Conservation (phyloP, 768 basidiomycete species). For the Coprinopsis cinerea region DNA sequence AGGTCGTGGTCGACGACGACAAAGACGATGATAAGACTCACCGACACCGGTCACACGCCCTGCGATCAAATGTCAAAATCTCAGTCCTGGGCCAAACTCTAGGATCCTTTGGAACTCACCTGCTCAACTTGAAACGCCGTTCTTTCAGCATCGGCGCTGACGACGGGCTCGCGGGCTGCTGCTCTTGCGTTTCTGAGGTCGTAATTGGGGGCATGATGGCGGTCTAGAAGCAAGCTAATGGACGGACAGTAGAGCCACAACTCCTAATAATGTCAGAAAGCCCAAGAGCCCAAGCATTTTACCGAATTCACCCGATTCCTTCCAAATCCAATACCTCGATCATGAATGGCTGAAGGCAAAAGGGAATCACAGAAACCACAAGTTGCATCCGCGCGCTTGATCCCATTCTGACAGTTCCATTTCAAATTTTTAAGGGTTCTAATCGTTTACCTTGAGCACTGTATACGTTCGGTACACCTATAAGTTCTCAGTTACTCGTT, state of each 20-base stretch:
- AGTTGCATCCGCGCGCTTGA: too few relatives aligned
- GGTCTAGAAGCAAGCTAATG: conserved; percentile 25
- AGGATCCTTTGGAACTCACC: conserved; percentile 37
- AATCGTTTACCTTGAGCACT: too few relatives aligned
- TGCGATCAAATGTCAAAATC: conserved; percentile 23
- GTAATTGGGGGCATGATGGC: conserved; percentile 45
- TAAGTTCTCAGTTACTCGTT: too few relatives aligned
- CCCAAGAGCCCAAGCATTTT: background rate
- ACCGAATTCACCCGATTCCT: conserved; percentile 34
- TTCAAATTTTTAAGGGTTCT: too few relatives aligned
- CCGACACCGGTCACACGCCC: conserved; percentile 90
- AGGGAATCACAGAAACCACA: too few relatives aligned
- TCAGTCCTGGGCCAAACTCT: background rate
- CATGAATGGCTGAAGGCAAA: background rate
- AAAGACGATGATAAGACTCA: conserved; percentile 31
- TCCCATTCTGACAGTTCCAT: too few relatives aligned
- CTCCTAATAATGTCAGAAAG: conserved; percentile 4
- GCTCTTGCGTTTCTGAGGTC: conserved; percentile 38
- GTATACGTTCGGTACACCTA: too few relatives aligned
- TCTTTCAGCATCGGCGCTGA: conserved; percentile 60
- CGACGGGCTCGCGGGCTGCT: conserved; percentile 21
- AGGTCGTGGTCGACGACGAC: background rate
- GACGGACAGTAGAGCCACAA: conserved; percentile 9
- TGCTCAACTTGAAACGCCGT: conserved; percentile 82
- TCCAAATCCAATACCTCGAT: background rate